A percentile compares a stretch with the other conserved stretches of the same genome.
Evolutionary conservation across 1,284 basidiomycete species (phyloP).

Genomic region (Phellinidium pouzarii): DNA sequence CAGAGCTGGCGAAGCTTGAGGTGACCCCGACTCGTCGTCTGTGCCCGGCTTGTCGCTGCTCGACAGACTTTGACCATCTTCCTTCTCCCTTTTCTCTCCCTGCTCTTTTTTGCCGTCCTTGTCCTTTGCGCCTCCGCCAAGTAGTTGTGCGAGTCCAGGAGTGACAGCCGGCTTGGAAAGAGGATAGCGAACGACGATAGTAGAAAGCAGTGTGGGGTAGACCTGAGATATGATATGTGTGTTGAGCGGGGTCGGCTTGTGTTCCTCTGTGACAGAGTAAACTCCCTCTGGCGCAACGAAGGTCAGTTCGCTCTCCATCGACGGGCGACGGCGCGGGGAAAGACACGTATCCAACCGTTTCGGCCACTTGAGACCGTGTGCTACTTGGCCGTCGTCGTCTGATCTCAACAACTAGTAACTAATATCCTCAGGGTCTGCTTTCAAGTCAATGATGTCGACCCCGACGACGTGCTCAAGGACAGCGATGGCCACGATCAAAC

Average conservation of each 20-base stretch:
- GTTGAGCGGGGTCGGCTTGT: conserved; percentile 53
- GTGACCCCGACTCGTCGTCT: conserved; percentile 40
- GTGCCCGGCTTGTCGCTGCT: conserved; percentile 58
- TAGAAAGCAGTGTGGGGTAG: conserved; percentile 58
- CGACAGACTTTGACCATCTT: conserved; percentile 66
- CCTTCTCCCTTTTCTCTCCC: conserved; percentile 30
- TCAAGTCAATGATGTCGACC: neutral
- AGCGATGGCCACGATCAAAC: neutral
- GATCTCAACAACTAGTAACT: neutral
- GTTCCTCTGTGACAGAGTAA: conserved; percentile 79
- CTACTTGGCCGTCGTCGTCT: neutral
- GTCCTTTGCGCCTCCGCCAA: conserved; percentile 48
- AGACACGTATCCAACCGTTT: neutral
- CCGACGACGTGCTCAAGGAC: conserved; percentile 1
- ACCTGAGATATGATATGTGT: conserved; percentile 39
- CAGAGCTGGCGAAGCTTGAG: conserved; percentile 31
- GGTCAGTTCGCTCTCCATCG: conserved; percentile 73
- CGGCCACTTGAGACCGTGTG: neutral
- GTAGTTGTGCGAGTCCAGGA: conserved; percentile 58
- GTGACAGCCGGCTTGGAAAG: conserved; percentile 44
- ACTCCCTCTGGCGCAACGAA: conserved; percentile 84
- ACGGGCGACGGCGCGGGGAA: neutral
- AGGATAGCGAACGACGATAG: conserved; percentile 57
- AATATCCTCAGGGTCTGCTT: neutral
- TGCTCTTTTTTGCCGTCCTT: conserved; percentile 54